These are phyloP conservation scores for Chaetomium fimeti DNA, from an alignment of 495 filamentous ascomycete genomes.

Conservation along the genomic window DNA sequence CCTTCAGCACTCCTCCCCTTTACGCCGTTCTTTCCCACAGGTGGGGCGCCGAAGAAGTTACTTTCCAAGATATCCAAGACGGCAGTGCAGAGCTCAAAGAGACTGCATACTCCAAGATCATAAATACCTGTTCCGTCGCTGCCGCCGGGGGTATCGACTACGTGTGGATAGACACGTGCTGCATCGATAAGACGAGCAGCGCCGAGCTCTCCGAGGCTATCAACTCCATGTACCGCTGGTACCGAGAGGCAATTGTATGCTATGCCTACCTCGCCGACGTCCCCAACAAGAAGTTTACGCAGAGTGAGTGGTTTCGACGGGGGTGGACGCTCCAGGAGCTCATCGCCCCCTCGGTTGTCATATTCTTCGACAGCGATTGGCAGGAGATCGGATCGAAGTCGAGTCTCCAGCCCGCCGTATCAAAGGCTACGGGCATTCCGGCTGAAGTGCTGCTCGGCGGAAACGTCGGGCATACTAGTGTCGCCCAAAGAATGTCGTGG, in stretches of 20 bases:
- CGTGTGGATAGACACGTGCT: conserved; percentile 48
- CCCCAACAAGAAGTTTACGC: too few relatives aligned
- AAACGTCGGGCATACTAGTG: background rate
- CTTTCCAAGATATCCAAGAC: background rate
- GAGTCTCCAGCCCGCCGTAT: background rate
- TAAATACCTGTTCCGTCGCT: conserved; percentile 32
- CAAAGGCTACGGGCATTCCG: background rate
- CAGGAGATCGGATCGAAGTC: background rate
- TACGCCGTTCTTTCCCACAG: background rate
- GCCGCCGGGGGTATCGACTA: conserved; percentile 24
- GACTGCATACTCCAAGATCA: conserved; percentile 28
- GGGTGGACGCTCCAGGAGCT: conserved; percentile 49
- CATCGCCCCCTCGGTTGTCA: conserved; percentile 34
- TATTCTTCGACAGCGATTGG: conserved; percentile 28
- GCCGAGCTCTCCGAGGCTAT: conserved; percentile 47
- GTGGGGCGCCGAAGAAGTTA: background rate
- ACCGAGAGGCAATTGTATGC: conserved; percentile 32
- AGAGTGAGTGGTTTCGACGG: conserved; percentile 35
- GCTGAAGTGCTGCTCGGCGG: background rate
- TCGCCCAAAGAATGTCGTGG: conserved; percentile 23
- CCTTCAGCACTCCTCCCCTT: background rate
- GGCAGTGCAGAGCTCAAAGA: background rate
- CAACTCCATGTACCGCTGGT: conserved; percentile 50
- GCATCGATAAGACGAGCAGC: conserved; percentile 46
- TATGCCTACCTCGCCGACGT: conserved; percentile 31